A percentile compares a stretch with the other conserved stretches of the same genome.
phyloP scores from a whole-genome alignment of 306 rosid species.

The Castanea mollissima region DNA sequence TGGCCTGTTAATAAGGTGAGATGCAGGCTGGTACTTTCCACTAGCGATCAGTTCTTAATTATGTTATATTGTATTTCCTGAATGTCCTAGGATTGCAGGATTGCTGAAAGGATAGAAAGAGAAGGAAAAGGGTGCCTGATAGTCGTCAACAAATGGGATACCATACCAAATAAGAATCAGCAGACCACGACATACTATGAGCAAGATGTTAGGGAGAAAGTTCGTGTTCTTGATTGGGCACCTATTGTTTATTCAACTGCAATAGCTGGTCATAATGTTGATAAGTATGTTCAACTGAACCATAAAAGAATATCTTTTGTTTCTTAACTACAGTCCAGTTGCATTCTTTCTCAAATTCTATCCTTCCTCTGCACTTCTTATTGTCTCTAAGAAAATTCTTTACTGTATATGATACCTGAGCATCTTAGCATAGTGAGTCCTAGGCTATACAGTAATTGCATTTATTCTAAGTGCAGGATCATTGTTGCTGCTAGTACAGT shows the following conservation, averaged over 20 bases:
- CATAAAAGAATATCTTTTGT: neutral
- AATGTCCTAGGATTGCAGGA: slow-evolving; percentile 75
- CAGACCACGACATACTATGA: slow-evolving; percentile 84
- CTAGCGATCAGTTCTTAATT: neutral
- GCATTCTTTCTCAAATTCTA: slow-evolving; percentile 7
- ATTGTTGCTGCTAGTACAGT: slow-evolving; percentile 83
- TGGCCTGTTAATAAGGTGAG: neutral
- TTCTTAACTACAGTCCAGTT: slow-evolving; percentile 12
- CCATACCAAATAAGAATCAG: slow-evolving; percentile 91
- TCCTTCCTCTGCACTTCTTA: neutral
- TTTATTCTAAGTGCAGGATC: slow-evolving; percentile 55
- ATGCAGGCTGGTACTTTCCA: slow-evolving; percentile 5
- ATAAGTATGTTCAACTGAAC: slow-evolving; percentile 57
- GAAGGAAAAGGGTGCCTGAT: slow-evolving; percentile 97
- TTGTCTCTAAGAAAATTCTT: neutral
- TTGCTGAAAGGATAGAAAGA: slow-evolving; percentile 91
- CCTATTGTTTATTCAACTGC: slow-evolving; percentile 94
- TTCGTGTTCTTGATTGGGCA: slow-evolving; percentile 84
- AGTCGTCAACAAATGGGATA: slow-evolving; percentile 98
- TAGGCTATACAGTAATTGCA: neutral
- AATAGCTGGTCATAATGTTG: slow-evolving; percentile 79
- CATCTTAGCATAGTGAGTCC: neutral
- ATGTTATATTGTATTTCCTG: slow-evolving; percentile 8
- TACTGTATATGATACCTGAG: neutral
- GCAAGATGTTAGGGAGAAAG: slow-evolving; percentile 92